Evolutionary conservation across 352 stramenopile genomes (phyloP).

Genomic region (Thalassiosira oceanica): DNA sequence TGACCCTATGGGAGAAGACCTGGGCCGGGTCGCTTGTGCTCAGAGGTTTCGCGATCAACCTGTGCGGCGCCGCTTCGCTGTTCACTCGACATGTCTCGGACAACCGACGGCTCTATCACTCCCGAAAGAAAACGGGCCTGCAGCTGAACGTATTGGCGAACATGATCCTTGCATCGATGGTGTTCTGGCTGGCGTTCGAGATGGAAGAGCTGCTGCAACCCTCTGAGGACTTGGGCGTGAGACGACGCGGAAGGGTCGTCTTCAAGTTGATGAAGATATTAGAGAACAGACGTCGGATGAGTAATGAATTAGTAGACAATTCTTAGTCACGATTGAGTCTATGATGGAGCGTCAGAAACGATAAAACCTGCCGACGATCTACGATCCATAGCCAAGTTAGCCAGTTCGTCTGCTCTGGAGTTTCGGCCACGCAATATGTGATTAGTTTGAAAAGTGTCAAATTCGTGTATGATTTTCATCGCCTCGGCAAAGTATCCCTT

Average conservation of each 20-base stretch:
- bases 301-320: too few species aligned
- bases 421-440: constrained; percentile 67
- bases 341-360: not conserved
- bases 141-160: constrained; percentile 26
- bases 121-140: constrained; percentile 6
- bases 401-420: constrained; percentile 69
- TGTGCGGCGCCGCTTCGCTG: constrained; percentile 32
- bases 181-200: constrained; percentile 36
- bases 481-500: constrained; percentile 42
- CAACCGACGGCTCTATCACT: constrained; percentile 17
- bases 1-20: constrained; percentile 11
- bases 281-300: constrained; percentile 4
- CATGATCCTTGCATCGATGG: constrained; percentile 29
- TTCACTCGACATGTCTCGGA: constrained; percentile 33
- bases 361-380: constrained; percentile 3
- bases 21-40: constrained; percentile 20
- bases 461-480: constrained; percentile 39
- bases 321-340: too few species aligned
- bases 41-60: constrained; percentile 28
- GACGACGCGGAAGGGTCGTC: constrained; percentile 3
- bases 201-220: constrained; percentile 21
- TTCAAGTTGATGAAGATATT: constrained; percentile 14
- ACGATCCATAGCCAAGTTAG: constrained; percentile 73
- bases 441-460: constrained; percentile 56
- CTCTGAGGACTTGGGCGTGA: not conserved